phyloP scores from a whole-genome alignment of 495 filamentous ascomycete genomes.

The Podospora tetraspora region DNA sequence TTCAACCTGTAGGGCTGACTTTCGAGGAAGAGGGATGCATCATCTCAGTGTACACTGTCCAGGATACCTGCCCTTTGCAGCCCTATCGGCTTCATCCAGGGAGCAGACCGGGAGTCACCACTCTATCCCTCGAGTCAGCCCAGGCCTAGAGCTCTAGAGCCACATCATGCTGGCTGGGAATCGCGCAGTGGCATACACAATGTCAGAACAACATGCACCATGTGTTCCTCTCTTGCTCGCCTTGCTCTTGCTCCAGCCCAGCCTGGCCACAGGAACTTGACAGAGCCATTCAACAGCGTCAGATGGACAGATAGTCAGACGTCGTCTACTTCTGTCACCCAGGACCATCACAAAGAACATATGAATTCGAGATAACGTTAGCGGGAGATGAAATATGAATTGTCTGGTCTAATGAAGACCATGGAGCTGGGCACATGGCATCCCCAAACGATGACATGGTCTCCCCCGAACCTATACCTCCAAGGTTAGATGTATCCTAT shows the following conservation, averaged over 20 bases:
- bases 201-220: background rate
- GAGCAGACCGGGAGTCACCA: background rate
- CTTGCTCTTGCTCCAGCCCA: background rate
- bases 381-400: background rate
- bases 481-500: background rate
- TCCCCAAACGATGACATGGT: background rate
- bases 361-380: background rate
- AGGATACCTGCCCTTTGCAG: background rate
- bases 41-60: background rate
- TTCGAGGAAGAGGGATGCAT: too few relatives aligned
- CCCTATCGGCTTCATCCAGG: background rate
- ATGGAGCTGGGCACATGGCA: background rate
- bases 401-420: background rate
- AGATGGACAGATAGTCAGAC: background rate
- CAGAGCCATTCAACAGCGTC: background rate
- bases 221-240: background rate
- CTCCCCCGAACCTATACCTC: background rate
- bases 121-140: background rate
- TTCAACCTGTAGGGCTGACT: background rate
- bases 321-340: background rate
- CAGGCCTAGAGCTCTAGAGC: too few relatives aligned
- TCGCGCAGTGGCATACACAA: too few relatives aligned
- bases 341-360: background rate
- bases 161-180: too few relatives aligned
- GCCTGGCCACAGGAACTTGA: background rate